A percentile compares a stretch with the other conserved stretches of the same genome.
Conservation (phyloP, 768 basidiomycete species). For the Russula emetica region DNA sequence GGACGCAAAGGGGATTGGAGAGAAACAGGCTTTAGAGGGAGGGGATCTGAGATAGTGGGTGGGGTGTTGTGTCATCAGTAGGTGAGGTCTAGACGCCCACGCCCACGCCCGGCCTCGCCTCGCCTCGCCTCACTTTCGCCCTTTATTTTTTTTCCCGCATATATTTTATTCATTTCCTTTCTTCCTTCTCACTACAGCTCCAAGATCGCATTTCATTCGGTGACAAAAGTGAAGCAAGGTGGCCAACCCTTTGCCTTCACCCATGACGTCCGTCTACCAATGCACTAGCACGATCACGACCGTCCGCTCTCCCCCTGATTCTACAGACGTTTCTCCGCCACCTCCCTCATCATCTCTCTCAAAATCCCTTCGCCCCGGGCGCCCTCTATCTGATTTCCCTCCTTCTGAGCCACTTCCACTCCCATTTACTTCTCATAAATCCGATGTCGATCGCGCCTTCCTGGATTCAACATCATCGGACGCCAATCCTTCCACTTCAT, state of each 20-base stretch:
- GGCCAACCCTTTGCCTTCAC: slow-evolving; percentile 11
- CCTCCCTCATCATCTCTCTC: slow-evolving; percentile 1
- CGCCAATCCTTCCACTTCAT: slow-evolving; percentile 19
- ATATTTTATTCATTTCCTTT: not conserved
- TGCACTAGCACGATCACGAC: not conserved
- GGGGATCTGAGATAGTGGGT: not conserved
- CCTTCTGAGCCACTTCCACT: slow-evolving; percentile 17
- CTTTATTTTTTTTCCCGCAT: slow-evolving; percentile 12
- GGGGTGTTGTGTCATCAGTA: slow-evolving; percentile 16
- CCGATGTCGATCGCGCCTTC: slow-evolving; percentile 18
- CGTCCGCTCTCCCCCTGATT: slow-evolving; percentile 19
- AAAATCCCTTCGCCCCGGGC: slow-evolving; percentile 4
- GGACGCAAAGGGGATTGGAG: not conserved
- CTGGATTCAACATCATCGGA: slow-evolving; percentile 1
- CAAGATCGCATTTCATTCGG: not conserved
- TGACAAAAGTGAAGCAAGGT: slow-evolving; percentile 5
- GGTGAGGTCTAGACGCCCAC: slow-evolving; percentile 13
- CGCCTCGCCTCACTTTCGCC: slow-evolving; percentile 7
- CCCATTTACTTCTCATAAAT: slow-evolving; percentile 12
- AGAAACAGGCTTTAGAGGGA: slow-evolving; percentile 18
- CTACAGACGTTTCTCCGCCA: slow-evolving; percentile 23
- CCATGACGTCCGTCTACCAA: slow-evolving; percentile 18
- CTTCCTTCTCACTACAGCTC: not conserved
- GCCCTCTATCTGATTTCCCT: slow-evolving; percentile 12
- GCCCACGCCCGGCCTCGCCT: slow-evolving; percentile 5